phyloP scores from a whole-genome alignment of 768 basidiomycete genomes.

The Mycena epipterygia region DNA sequence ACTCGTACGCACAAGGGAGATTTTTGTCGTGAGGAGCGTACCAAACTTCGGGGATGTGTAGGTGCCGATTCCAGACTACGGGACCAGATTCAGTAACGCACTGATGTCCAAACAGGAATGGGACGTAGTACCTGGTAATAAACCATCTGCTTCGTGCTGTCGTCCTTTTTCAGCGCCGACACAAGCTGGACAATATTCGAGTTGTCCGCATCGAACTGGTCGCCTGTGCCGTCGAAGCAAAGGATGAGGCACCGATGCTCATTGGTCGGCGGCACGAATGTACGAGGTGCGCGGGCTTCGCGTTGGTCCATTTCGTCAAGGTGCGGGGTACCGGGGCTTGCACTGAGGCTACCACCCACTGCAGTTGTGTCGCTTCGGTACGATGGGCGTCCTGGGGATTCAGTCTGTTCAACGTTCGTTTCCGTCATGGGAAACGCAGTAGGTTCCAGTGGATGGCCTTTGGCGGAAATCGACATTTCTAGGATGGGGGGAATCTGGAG shows the following conservation, averaged over 20 bases:
- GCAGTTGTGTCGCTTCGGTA: not conserved
- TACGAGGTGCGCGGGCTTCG: not conserved
- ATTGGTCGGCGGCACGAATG: constrained; percentile 56
- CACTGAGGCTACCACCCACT: not conserved
- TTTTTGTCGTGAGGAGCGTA: constrained; percentile 49
- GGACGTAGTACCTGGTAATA: constrained; percentile 67
- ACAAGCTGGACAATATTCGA: constrained; percentile 69
- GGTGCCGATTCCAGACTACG: constrained; percentile 66
- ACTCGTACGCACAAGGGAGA: constrained; percentile 54
- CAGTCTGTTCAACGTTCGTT: too few relatives aligned
- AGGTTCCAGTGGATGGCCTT: too few relatives aligned
- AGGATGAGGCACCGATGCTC: constrained; percentile 60
- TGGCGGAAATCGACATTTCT: too few relatives aligned
- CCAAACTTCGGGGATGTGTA: constrained; percentile 57
- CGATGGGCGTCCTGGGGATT: not conserved
- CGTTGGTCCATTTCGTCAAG: not conserved
- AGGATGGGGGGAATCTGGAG: too few relatives aligned
- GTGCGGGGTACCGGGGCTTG: not conserved
- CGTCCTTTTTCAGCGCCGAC: constrained; percentile 66
- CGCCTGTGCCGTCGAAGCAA: constrained; percentile 72
- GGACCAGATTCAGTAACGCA: constrained; percentile 28
- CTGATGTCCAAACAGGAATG: not conserved
- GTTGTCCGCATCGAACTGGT: constrained; percentile 66
- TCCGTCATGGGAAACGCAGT: too few relatives aligned
- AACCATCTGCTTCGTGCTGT: constrained; percentile 65